Base-by-base conservation (phyloP, 148 eudicot species). In the Persicaria tinctoria region DNA sequence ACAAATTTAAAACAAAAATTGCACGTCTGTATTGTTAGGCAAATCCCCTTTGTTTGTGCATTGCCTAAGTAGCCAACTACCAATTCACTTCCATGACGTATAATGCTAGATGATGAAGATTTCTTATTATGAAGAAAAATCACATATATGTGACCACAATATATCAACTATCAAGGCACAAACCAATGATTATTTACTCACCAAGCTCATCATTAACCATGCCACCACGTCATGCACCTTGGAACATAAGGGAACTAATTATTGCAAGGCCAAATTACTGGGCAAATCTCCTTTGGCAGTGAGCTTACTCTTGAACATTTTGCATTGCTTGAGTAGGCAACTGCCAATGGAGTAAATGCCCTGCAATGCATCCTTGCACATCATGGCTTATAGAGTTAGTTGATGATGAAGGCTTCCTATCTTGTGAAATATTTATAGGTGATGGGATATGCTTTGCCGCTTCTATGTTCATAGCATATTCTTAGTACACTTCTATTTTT, bases 281-380 rank as follows among this genome's bases (percentile, higher is more conserved):
- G 69, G 69, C 69, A 64, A 64, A 38, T 64, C 69, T 64, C 69
- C 69, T 64, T 64, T 64, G 69, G 69, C 69, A 64, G 69, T 64
- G 5, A 63, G 46, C 46, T 16, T 63, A 23, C 14, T 9, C 68
- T 23, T 27, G 45, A 62, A 7, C 7, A 18, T 6, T 6, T 14
- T 14, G 9, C 68, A 63, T 32, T 23, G 17, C 44, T 32, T 64
- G 12, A 41, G 10, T 64, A 64, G 47, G 47, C 69, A 38, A 64
- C 69, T 64, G 69, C 46, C 69, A 64, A 64, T 12, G 69, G 46
- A 64, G 69, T 64, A 64, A 64, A 32, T 13, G 27, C 69, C 69
- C 47, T 38, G 69, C 69, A 64, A 64, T 38, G n/a, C 69, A 64
- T 12, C 17, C 46, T 64, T 64, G 46, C 69, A 64, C 69, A 38